Conservation (phyloP, 805 yeast genomes). For the Geotrichum ghanense region DNA sequence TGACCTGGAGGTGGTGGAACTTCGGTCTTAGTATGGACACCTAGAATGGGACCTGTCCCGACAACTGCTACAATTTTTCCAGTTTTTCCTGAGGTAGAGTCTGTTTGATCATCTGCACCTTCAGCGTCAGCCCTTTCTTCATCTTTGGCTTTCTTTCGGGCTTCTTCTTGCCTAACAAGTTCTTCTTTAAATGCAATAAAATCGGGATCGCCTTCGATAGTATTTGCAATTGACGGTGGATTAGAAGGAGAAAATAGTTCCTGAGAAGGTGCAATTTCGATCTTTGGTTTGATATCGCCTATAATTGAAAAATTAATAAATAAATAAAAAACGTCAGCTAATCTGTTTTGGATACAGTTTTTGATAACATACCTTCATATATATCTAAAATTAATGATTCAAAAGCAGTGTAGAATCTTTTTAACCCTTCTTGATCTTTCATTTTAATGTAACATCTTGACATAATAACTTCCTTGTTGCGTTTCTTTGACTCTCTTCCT, state of each 20-base stretch:
- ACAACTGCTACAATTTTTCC: conserved; percentile 2
- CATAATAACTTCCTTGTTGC: conserved; percentile 27
- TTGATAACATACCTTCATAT: conserved; percentile 9
- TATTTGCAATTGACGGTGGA: neutral
- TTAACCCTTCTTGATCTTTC: conserved; percentile 21
- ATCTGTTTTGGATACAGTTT: conserved; percentile 19
- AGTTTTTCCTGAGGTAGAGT: conserved; percentile 5
- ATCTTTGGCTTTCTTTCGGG: conserved; percentile 13
- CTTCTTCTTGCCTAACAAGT: conserved; percentile 20
- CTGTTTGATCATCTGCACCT: conserved; percentile 9
- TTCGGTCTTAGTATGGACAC: conserved; percentile 1
- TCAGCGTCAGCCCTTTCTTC: conserved; percentile 17
- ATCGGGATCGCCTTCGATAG: conserved; percentile 1
- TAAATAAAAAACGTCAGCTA: conserved; percentile 10
- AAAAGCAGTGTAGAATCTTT: conserved; percentile 24
- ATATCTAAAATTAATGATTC: conserved; percentile 23
- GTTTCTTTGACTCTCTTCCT: conserved; percentile 25
- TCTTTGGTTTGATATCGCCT: conserved; percentile 10
- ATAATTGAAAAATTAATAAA: conserved; percentile 20
- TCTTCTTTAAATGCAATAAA: neutral
- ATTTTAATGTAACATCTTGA: conserved; percentile 36
- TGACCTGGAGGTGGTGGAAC: neutral
- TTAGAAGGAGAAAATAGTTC: conserved; percentile 18
- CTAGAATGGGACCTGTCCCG: conserved; percentile 1
- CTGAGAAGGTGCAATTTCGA: conserved; percentile 13